Base-by-base conservation (phyloP, 257 asterid genomes). In the Paulownia fortunei region DNA sequence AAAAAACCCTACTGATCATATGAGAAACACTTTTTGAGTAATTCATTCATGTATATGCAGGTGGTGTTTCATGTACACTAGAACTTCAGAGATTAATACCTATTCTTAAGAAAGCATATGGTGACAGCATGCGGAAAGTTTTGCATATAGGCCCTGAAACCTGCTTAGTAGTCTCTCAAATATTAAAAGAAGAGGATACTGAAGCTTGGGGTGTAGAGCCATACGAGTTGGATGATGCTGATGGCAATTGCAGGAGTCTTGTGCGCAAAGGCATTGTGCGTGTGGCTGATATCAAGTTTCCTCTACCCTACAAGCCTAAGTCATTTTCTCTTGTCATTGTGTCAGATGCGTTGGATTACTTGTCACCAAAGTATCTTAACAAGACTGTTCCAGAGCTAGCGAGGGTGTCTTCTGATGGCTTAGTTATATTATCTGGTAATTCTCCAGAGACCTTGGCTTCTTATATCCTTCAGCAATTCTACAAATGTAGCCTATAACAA, bases 191-290 rank as follows among this genome's bases (percentile, higher is more conserved):
- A 89, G 97, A 87, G 73, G 97, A 90, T 65, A 89, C 93, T 16
- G 97, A 90, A 85, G 98, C 93, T 39, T 92, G 98, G 97, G 98
- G 98, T 12, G 61, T 94, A 55, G 98, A 94, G 73, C 97, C 98
- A 24, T 92, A 90, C 61, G 98, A 92, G 67, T 76, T 90, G 55
- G 97, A 92, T 52, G 97, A 94, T 72, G 78, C 87, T 24, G 97
- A 92, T 86, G 86, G 83, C 77, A 85, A 72, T 86, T 94, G 98
- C 92, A 89, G 63, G 88, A 81, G 80, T 74, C 97, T 92, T 78
- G 91, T 89, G 79, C 96, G 82, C 76, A 92, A 88, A 81, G 97
- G 97, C 76, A 32, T 88, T 66, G 96, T 90, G 64, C 97, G 98
- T 44, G 93, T 86, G 74, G 96, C 97, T n/a, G 97, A 94, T 82